A percentile compares a stretch with the other conserved stretches of the same genome.
These are phyloP conservation scores for Metschnikowia aberdeeniae DNA, from an alignment of 805 yeast species.

Conservation along the genomic window DNA sequence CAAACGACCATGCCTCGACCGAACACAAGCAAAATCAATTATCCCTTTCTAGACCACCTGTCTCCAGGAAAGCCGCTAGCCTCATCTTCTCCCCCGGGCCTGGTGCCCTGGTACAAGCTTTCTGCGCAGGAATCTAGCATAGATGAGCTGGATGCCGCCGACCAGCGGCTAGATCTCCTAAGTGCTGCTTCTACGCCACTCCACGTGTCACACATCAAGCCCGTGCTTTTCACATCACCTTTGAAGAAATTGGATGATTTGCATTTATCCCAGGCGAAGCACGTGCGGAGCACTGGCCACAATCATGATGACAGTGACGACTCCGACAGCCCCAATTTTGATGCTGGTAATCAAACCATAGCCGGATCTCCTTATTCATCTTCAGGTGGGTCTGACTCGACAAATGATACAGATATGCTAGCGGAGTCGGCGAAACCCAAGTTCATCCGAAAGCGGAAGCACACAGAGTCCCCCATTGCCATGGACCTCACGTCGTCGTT, in stretches of 20 bases:
- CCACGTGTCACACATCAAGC: constrained; percentile 11
- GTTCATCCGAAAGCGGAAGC: constrained; percentile 26
- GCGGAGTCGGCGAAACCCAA: constrained; percentile 17
- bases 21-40: neutral
- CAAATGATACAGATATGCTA: constrained; percentile 7
- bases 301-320: constrained; percentile 5
- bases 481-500: constrained; percentile 24
- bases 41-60: constrained; percentile 6
- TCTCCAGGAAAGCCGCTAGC: constrained; percentile 3
- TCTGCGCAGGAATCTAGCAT: constrained; percentile 6
- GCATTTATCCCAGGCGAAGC: constrained; percentile 16
- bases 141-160: constrained; percentile 4
- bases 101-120: constrained; percentile 10
- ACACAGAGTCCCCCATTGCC: constrained; percentile 23
- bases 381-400: constrained; percentile 8
- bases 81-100: constrained; percentile 6
- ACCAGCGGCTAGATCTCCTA: constrained; percentile 15
- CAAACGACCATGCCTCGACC: constrained; percentile 3
- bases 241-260: constrained; percentile 32
- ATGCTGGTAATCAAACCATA: constrained; percentile 28
- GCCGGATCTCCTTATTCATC: constrained; percentile 13
- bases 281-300: neutral
- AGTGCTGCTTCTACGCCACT: constrained; percentile 26
- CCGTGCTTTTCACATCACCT: constrained; percentile 29
- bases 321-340: constrained; percentile 6